These are phyloP conservation scores for Artemisia annua DNA, from an alignment of 129 eudicot genomes.

Conservation along the genomic window DNA sequence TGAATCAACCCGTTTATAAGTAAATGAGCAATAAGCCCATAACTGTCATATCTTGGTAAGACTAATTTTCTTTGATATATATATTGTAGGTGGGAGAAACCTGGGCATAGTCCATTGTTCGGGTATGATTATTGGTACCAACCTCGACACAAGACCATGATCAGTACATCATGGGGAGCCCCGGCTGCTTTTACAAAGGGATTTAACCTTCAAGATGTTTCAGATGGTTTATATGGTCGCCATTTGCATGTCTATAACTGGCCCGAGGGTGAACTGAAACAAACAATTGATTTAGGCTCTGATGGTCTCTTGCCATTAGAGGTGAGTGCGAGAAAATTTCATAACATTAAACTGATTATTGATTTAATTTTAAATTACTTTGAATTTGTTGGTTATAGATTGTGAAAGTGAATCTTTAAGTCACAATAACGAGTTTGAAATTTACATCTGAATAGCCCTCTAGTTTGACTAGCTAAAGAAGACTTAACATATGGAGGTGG, in stretches of 20 bases:
- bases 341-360: too few species aligned
- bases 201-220: slow-evolving; percentile 83
- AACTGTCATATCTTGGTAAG: background rate
- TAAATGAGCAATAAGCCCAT: background rate
- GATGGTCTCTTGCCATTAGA: slow-evolving; percentile 89
- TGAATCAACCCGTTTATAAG: background rate
- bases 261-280: slow-evolving; percentile 91
- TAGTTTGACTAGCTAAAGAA: too few species aligned
- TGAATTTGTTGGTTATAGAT: too few species aligned
- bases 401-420: too few species aligned
- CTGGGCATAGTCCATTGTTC: slow-evolving; percentile 88
- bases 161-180: slow-evolving; percentile 98
- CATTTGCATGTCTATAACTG: slow-evolving; percentile 90
- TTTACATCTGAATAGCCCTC: too few species aligned
- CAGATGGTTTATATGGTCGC: slow-evolving; percentile 90
- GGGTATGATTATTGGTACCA: slow-evolving; percentile 99
- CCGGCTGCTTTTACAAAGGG: slow-evolving; percentile 91
- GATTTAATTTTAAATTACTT: too few species aligned
- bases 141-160: slow-evolving; percentile 92
- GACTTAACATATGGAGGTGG: too few species aligned
- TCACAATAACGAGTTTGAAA: too few species aligned
- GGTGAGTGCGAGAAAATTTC: slow-evolving; percentile 42
- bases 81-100: slow-evolving; percentile 83
- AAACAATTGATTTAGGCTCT: slow-evolving; percentile 80
- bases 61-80: background rate